Evolutionary conservation across 768 basidiomycete genomes (phyloP).

Genomic region (Suillus alpinus): DNA sequence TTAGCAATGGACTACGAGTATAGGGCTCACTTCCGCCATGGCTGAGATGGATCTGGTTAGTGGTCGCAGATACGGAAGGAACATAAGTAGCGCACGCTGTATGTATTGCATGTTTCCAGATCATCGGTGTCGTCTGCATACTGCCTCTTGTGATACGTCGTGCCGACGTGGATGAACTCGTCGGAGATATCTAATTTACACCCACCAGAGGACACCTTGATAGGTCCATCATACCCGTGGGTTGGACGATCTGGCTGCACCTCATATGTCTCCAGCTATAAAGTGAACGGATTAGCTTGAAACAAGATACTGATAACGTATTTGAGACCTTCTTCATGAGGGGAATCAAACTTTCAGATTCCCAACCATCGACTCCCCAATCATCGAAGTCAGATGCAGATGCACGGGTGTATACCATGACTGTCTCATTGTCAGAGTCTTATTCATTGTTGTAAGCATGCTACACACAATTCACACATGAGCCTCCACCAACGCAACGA

Average conservation of each 20-base stretch:
- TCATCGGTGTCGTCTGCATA: constrained; percentile 45
- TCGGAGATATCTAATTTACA: constrained; percentile 38
- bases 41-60: constrained; percentile 28
- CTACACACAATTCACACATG: constrained; percentile 47
- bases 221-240: constrained; percentile 14
- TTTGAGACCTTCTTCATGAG: background rate
- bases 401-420: constrained; percentile 56
- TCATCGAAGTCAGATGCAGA: constrained; percentile 53
- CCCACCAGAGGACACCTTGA: constrained; percentile 24
- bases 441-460: constrained; percentile 1
- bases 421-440: constrained; percentile 12
- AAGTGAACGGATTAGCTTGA: background rate
- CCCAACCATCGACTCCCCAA: constrained; percentile 28
- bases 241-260: constrained; percentile 10
- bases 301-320: background rate
- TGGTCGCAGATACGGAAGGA: background rate
- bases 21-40: constrained; percentile 48
- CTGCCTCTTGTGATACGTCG: constrained; percentile 44
- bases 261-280: constrained; percentile 24
- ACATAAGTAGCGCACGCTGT: constrained; percentile 39
- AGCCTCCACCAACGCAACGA: constrained; percentile 32
- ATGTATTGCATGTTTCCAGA: constrained; percentile 40
- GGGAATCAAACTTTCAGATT: constrained; percentile 24
- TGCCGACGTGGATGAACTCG: constrained; percentile 46
- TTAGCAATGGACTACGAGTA: background rate